These are phyloP conservation scores for Cyclotella atomus DNA, from an alignment of 108 stramenopile genomes.

Conservation along the genomic window DNA sequence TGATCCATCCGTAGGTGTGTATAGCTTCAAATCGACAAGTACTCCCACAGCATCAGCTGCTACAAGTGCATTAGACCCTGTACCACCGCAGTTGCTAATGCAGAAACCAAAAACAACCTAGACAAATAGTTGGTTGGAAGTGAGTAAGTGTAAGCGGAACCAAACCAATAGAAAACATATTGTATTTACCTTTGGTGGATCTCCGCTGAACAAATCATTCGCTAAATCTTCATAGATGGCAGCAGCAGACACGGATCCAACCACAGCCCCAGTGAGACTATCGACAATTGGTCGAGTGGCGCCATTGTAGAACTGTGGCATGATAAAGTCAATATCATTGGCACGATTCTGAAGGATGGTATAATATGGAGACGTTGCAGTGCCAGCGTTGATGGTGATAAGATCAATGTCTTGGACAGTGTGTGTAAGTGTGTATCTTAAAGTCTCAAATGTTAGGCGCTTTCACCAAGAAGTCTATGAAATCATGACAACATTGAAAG, in stretches of 20 bases:
- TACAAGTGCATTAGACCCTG: constrained; percentile 31
- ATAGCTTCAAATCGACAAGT: constrained; percentile 29
- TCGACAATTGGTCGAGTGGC: constrained; percentile 41
- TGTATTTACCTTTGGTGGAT: constrained; percentile 36
- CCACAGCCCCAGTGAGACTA: constrained; percentile 32
- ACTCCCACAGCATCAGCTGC: constrained; percentile 40
- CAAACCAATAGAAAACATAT: neutral
- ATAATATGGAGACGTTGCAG: constrained; percentile 43
- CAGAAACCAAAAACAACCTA: constrained; percentile 63
- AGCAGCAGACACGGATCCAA: constrained; percentile 17
- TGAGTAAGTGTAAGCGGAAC: neutral
- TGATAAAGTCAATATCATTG: neutral
- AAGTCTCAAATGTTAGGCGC: too few relatives aligned
- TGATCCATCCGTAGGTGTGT: neutral
- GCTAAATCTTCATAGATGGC: constrained; percentile 37
- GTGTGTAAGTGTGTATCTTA: constrained; percentile 54
- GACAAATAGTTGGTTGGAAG: neutral
- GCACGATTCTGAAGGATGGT: constrained; percentile 36
- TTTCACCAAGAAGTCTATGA: too few relatives aligned
- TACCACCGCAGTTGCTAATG: constrained; percentile 48
- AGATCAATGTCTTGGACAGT: constrained; percentile 64
- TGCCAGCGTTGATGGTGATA: neutral
- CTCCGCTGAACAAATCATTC: constrained; percentile 50
- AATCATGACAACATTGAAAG: too few relatives aligned
- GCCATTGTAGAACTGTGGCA: constrained; percentile 61